phyloP scores from a whole-genome alignment of 306 rosid species.

The Sechiopsis laciniata region DNA sequence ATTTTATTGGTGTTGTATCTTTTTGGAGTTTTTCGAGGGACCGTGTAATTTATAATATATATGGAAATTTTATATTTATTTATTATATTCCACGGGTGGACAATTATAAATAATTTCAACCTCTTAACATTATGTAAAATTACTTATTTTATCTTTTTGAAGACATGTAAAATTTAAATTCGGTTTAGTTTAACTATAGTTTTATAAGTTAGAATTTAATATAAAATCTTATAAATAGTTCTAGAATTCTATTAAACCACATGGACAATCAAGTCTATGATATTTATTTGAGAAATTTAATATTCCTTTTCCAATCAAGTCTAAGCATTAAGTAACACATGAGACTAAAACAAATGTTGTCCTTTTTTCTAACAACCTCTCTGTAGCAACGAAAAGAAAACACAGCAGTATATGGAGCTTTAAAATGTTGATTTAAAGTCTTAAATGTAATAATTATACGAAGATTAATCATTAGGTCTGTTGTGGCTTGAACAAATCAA shows the following conservation, averaged over 20 bases:
- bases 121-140: neutral
- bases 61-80: too few species aligned
- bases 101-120: neutral
- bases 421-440: neutral
- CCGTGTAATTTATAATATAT: too few species aligned
- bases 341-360: neutral
- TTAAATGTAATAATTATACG: neutral
- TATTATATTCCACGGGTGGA: too few species aligned
- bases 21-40: too few species aligned
- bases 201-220: too few species aligned
- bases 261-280: neutral
- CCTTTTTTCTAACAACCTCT: neutral
- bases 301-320: neutral
- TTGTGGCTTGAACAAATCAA: neutral
- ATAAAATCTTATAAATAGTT: too few species aligned
- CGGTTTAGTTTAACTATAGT: neutral
- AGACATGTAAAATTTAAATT: too few species aligned
- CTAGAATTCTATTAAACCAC: neutral
- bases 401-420: neutral
- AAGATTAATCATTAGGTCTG: neutral
- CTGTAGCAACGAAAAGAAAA: neutral
- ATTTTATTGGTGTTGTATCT: neutral
- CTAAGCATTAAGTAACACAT: neutral
- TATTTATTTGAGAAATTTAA: neutral
- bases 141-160: too few species aligned